Base-by-base conservation (phyloP, 176 grass and related monocot genomes). In the Musa beccarii region DNA sequence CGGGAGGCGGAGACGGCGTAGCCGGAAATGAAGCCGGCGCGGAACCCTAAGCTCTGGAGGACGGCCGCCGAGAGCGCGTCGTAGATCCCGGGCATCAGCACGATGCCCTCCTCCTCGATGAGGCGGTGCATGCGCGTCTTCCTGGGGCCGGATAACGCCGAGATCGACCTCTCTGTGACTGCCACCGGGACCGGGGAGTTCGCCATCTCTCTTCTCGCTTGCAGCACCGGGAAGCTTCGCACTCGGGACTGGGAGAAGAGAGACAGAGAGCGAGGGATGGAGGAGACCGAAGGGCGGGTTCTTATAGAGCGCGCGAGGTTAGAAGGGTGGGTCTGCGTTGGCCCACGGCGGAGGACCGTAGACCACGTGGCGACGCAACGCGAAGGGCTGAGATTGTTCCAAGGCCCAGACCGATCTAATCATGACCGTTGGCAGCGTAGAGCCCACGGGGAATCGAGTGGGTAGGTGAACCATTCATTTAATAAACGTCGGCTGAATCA, bases 31-130 rank as follows among this genome's bases (percentile, higher is more conserved):
- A 86, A 86, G 5, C 79, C 84, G 49, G 28, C 75, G 6, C 59
- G 22, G 71, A 82, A 82, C 22, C 84, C 84, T 43, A 52, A 79
- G 52, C 73, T 86, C 64, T 86, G 68, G 9, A 86, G 68, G 79
- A 86, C 81, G 34, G 79, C 79, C 53, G 79, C 84, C 26, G 84
- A 86, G 15, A 86, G 84, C 59, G 84, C 79, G 84, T 86, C 84
- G 75, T 86, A 82, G 49, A 29, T 66, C 0, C 84, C 84, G 2
- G 84, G 84, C 74, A 82, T 66, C 5, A 74, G 57, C 59, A 86
- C 68, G 26, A 56, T 28, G 1, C 75, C 79, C 14, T 86, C 84
- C 52, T 72, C 68, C 84, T 82, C 79, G 24, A 86, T 82, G 68
- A 82, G 34, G 23, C 80, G 53, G 22, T 66, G 68, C 24, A 86